Evolutionary conservation across 441 rosid species (phyloP), one percentile per base, ranked within the genome.

Genomic region (Pelargonium myrrhifolium): DNA sequence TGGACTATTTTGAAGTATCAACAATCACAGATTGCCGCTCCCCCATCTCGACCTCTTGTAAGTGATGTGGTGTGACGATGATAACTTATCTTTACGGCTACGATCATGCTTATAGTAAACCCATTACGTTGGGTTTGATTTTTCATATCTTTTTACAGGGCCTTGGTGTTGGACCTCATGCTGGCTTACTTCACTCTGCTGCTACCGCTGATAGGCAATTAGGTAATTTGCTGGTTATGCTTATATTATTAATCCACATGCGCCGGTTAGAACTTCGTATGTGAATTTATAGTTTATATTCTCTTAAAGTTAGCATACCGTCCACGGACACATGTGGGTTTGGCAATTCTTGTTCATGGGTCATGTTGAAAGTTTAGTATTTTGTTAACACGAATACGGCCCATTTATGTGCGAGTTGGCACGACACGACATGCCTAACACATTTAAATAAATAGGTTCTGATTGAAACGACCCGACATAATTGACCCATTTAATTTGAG

Each of bases 11-110:
- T 92, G 85, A 95, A 95, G 81, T 92, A 92, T 75, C 98, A 92
- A 83, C 97, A 92, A 75, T 84, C 98, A 67, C 99, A 90, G 69
- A 78, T 86, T 74, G 77, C 91, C 11, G 83, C 89, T 72, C 89
- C 96, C 56, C 85, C 95, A 14, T 53, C 90, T 28, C 90, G 88
- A 78, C 79, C 87, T 43, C 66, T 77, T 51, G 92, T 83, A 79
- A 86, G 85, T 65, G 24, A 37, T 59, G 9, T 39, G 21, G 9
- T 51, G 15, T 35, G 37, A 31, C 5, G 24, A 60, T 12, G 17
- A 47, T 18, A 42, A 65, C 18, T 22, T 65, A 2, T 15, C 18
- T 51, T n/a, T n/a, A 51, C 7, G 1, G 6, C 20, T 51, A 10
- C 15, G 58, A 51, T 21, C 21, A n/a, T 51, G 37, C 37, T 31